Evolutionary conservation across 2,329 filamentous ascomycete genomes (phyloP).

Genomic region (Colletotrichum orchidophilum): DNA sequence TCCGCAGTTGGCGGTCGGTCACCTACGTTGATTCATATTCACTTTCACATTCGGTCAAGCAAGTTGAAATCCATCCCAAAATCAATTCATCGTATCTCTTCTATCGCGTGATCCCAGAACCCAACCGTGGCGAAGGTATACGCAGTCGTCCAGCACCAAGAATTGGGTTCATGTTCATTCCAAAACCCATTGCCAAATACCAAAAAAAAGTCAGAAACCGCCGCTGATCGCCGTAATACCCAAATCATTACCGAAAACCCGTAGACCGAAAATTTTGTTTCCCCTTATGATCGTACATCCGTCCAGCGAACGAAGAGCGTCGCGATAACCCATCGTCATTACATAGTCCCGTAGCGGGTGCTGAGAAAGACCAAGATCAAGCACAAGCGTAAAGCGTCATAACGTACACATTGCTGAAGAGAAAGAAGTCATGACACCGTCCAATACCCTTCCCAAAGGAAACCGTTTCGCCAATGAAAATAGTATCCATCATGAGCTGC

Average conservation of each 20-base stretch:
- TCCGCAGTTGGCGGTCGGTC: background rate
- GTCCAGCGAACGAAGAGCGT: constrained; percentile 14
- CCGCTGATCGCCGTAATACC: constrained; percentile 6
- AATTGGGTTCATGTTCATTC: background rate
- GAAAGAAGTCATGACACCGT: constrained; percentile 21
- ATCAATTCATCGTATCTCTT: constrained; percentile 29
- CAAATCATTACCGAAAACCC: constrained; percentile 1
- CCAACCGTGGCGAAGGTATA: background rate
- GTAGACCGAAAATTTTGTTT: background rate
- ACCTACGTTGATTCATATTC: background rate
- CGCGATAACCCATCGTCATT: constrained; percentile 27
- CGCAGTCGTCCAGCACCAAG: constrained; percentile 1
- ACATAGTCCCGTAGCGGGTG: constrained; percentile 11
- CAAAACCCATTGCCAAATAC: background rate
- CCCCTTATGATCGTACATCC: constrained; percentile 25
- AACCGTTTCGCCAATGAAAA: constrained; percentile 7
- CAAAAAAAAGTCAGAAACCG: background rate
- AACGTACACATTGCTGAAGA: constrained; percentile 22
- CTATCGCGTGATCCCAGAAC: constrained; percentile 1
- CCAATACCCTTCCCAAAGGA: background rate
- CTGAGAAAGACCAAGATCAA: constrained; percentile 1
- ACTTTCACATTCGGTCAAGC: background rate
- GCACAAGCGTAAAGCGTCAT: constrained; percentile 24
- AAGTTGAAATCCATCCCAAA: constrained; percentile 15
- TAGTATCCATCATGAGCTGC: constrained; percentile 41